Evolutionary conservation across 345 rosid genomes (phyloP), one percentile per base, ranked within the genome.

Genomic region (Gossypium thurberi): DNA sequence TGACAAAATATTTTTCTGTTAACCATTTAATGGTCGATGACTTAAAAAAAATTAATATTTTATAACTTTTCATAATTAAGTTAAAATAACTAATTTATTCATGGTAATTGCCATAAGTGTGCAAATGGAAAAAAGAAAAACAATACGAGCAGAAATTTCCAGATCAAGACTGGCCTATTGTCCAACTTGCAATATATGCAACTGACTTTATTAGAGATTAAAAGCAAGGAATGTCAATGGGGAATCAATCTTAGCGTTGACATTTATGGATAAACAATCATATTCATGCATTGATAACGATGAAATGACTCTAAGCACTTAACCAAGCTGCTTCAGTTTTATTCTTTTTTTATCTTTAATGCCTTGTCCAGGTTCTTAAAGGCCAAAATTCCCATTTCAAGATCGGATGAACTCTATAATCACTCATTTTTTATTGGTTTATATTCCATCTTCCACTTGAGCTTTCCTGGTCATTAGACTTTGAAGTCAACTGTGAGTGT

Each of bases 241-340:
- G 61, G 73, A 55, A 70, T 33, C 40, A 70, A 70, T 55, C 33
- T 70, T 55, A 70, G 37, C 52, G 52, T 55, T 70, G 51, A 53
- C 64, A 8, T 33, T 63, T 12, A 18, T 1, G 26, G 10, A 2
- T 33, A 33, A 33, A 55, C 15, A 12, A 65, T 12, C 4, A 33
- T 33, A 55, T 55, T 17, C 47, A 40, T 33, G 15, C 14, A 28
- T 28, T 23, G 71, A 78, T 67, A 72, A 77, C 53, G 11, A 50
- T 37, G 50, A 70, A 63, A 70, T 55, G 37, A 33, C 37, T 4
- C 37, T 33, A 33, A 33, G 37, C 37, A 33, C 37, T 4, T 2
- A 46, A 46, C n/a, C 18, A 60, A 10, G 20, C 18, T 66, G 48
- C 81, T 78, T 58, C 71, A 79, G 37, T 78, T 46, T 76, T 33